Base-by-base conservation (phyloP, 2,329 filamentous ascomycete species). In the Macrophomina phaseolina region DNA sequence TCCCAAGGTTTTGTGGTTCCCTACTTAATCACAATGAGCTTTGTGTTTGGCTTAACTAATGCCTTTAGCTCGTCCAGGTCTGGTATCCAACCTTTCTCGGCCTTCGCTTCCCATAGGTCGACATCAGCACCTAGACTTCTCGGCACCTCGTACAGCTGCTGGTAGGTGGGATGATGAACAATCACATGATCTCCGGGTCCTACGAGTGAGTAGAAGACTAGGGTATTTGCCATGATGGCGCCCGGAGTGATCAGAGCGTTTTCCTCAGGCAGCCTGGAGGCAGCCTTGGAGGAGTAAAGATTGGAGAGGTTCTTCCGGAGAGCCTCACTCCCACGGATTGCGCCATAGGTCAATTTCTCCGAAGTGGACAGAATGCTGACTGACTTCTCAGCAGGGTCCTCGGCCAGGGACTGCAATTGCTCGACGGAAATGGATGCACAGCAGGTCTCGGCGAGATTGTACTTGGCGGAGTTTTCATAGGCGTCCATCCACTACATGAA, bases 81-180 rank as follows among this genome's bases (percentile, higher is more conserved):
- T 0, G 91, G 87, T 6, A 90, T 79, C 81, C 90, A 95, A 16
- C 85, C 83, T 58, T 91, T 85, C 28, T 87, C 82, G 46, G 86
- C 83, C 58, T 84, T 85, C 8, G 92, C 83, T 74, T 86, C 88
- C 93, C 93, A 97, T 11, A 94, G 77, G 49, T 89, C 88, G 16
- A 96, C 90, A 67, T 92, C 87, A 0, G 91, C 92, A 0, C 93
- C 92, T 5, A 96, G 80, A 45, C 88, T 90, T 70, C 84, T 83
- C 0, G 93, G 92, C 0, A 96, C 86, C 9, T 88, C 83, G 74
- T 94, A 95, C 1, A 97, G 84, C 72, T 95, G 92, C 76, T 95
- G 91, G 73, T 95, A 96, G 0, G 92, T 94, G 12, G 93, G 93
- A 75, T 93, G 92, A 67, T 95, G 91, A 73, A 91, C 95, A 67